Evolutionary conservation across 495 filamentous ascomycete species (phyloP).

Genomic region (Xylaria scruposa): DNA sequence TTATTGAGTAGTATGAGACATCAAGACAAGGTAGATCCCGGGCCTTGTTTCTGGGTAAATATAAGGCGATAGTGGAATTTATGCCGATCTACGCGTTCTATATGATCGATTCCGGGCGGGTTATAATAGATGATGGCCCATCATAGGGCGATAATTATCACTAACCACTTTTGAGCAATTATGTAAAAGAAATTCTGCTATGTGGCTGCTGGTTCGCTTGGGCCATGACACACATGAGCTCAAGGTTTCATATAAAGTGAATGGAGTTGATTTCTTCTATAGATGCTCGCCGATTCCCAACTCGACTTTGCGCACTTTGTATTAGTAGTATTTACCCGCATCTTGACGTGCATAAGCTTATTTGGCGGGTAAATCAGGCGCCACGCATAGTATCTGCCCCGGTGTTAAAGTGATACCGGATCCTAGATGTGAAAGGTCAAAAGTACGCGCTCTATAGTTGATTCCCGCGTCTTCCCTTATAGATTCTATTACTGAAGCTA

Average conservation of each 20-base stretch:
- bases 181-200: neutral
- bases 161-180: neutral
- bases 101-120: neutral
- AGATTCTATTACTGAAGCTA: neutral
- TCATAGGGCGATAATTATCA: neutral
- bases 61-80: neutral
- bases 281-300: neutral
- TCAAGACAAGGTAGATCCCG: neutral
- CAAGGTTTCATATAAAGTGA: slow-evolving; percentile 8
- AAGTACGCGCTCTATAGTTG: neutral
- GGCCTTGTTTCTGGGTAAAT: neutral
- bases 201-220: neutral
- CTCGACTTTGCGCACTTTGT: neutral
- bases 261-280: neutral
- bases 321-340: slow-evolving; percentile 7
- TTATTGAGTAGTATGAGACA: neutral
- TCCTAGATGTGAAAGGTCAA: neutral
- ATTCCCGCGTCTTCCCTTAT: neutral
- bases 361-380: slow-evolving; percentile 7
- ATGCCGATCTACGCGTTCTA: neutral
- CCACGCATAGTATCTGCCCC: neutral
- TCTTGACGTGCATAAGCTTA: neutral
- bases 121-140: neutral
- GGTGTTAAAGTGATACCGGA: neutral
- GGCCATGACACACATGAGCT: neutral